Evolutionary conservation across 352 stramenopile genomes (phyloP).

Genomic region (Saprolegnia parasitica): DNA sequence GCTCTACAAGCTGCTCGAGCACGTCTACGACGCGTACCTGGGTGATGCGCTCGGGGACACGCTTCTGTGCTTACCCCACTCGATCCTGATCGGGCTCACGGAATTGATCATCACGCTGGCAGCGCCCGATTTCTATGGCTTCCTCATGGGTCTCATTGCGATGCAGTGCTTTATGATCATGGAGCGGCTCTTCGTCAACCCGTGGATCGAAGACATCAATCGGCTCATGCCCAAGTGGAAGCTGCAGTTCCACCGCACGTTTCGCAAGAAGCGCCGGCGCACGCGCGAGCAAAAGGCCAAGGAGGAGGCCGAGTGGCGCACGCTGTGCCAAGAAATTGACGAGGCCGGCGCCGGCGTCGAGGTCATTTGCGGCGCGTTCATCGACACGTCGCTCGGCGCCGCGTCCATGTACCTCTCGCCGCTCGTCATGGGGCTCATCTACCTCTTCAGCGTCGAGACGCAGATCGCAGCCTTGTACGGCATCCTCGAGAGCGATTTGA

Average conservation of each 20-base stretch:
- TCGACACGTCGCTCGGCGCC: constrained; percentile 89
- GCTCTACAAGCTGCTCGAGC: constrained; percentile 86
- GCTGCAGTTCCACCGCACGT: constrained; percentile 74
- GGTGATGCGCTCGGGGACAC: constrained; percentile 88
- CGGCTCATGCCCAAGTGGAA: constrained; percentile 89
- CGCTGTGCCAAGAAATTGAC: constrained; percentile 94
- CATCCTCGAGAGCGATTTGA: constrained; percentile 90
- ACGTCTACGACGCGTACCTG: constrained; percentile 76
- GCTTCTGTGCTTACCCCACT: constrained; percentile 86
- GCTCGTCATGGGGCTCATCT: constrained; percentile 84
- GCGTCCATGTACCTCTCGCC: constrained; percentile 83
- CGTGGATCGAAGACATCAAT: constrained; percentile 69
- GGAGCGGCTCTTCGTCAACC: constrained; percentile 93
- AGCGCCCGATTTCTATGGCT: constrained; percentile 93
- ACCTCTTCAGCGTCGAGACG: constrained; percentile 85
- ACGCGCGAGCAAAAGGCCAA: constrained; percentile 89
- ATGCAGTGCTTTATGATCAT: constrained; percentile 90
- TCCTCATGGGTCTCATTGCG: constrained; percentile 92
- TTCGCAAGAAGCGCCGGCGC: constrained; percentile 64
- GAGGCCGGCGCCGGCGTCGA: constrained; percentile 91
- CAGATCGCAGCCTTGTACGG: constrained; percentile 90
- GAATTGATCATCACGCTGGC: constrained; percentile 95
- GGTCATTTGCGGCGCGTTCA: constrained; percentile 87
- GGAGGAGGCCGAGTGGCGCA: constrained; percentile 89
- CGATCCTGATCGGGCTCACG: constrained; percentile 85